phyloP scores from a whole-genome alignment of 768 basidiomycete genomes.

The Strobilomyces dryophilus region DNA sequence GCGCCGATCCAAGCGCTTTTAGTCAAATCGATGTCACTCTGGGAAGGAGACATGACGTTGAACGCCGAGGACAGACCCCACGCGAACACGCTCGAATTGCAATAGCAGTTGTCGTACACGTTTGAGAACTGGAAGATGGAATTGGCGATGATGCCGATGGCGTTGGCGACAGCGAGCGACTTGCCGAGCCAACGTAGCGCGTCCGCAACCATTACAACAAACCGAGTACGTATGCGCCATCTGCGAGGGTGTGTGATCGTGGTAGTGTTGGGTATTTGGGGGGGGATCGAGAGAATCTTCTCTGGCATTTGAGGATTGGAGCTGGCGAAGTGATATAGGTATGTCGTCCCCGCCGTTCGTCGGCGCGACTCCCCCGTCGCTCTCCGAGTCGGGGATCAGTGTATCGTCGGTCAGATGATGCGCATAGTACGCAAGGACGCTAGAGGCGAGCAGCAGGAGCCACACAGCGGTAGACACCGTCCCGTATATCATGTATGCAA shows the following conservation, averaged over 20 bases:
- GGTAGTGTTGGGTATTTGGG: too few relatives aligned
- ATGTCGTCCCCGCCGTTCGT: not conserved
- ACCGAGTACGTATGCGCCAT: not conserved
- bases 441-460: slow-evolving; percentile 30
- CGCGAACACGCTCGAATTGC: slow-evolving; percentile 23
- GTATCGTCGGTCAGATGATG: slow-evolving; percentile 1
- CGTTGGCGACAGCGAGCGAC: slow-evolving; percentile 27
- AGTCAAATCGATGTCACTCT: slow-evolving; percentile 24
- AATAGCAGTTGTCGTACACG: slow-evolving; percentile 28
- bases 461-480: slow-evolving; percentile 27
- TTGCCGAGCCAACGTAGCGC: slow-evolving; percentile 27
- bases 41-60: slow-evolving; percentile 19
- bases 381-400: not conserved
- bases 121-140: slow-evolving; percentile 29
- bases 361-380: not conserved
- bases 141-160: slow-evolving; percentile 20
- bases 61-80: slow-evolving; percentile 24
- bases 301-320: too few relatives aligned
- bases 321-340: not conserved
- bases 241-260: not conserved
- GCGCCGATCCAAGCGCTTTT: slow-evolving; percentile 36
- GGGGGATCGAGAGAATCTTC: too few relatives aligned
- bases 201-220: slow-evolving; percentile 3
- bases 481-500: slow-evolving; percentile 30
- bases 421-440: slow-evolving; percentile 22